Base-by-base conservation (phyloP, 257 asterid species). In the Forsythia suspensa region DNA sequence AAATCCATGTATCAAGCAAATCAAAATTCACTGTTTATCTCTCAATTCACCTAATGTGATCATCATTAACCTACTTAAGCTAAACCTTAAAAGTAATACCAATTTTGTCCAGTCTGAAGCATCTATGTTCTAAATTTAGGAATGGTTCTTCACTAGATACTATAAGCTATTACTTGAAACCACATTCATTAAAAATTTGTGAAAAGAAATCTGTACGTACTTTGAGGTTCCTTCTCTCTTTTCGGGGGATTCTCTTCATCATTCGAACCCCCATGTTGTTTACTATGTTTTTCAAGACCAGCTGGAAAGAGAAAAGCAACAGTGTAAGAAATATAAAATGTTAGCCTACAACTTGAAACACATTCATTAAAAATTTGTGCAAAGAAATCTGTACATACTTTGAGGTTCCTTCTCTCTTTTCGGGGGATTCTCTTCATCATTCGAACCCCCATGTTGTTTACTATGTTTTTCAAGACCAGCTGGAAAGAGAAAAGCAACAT, bases 161-260 rank as follows among this genome's bases (percentile, higher is more conserved):
- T 24, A 24, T 24, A 24, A 24, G 24, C 24, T 24, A 24, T 24
- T 24, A 24, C 24, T 24, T 24, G 24, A 24, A 24, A 24, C 24
- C 24, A 24, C 24, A 24, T 24, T 24, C 24, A 24, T 24, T 24
- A 24, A 24, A 5, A 5, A 34, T 0, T 46, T 70, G 2, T 41
- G 16, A 3, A 15, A 67, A 15, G 8, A 8, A 74, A 10, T 36
- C 18, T 21, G 72, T 21, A 37, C 70, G 39, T 76, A 81, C 85
- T 78, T 73, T 41, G 59, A 41, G 21, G 16, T 55, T 71, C 40
- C 42, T 84, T 70, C n/a, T 40, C 29, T 37, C 24, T 59, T 2
- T 16, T 67, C 11, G 12, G 63, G 6, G 51, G 84, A 36, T 73
- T 46, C 24, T 80, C 85, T 29, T 55, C 80, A 70, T 77, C 84